Percentiles rank a stretch among this genome's conserved stretches.
These are phyloP conservation scores for Diaporthe vaccinii DNA, from an alignment of 2,329 filamentous ascomycete genomes.

Conservation along the genomic window DNA sequence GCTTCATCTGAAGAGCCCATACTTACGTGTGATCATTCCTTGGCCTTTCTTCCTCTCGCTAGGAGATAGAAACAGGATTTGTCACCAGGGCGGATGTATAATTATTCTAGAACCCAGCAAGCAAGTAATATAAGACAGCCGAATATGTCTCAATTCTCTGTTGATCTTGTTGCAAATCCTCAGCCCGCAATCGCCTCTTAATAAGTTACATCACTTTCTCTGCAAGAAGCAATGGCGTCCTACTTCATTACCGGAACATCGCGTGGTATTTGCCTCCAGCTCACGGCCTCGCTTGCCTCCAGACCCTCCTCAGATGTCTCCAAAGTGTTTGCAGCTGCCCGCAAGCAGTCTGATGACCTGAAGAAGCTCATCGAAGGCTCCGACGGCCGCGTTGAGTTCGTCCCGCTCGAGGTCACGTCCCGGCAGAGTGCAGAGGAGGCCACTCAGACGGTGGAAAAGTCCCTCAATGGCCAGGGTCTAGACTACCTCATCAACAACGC, in stretches of 20 bases:
- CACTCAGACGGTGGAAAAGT: constrained; percentile 49
- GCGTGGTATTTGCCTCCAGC: background rate
- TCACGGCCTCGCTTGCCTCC: background rate
- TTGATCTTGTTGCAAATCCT: background rate
- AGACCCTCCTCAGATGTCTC: background rate
- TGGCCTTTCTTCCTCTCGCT: background rate
- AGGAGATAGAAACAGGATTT: background rate
- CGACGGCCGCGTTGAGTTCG: constrained; percentile 50
- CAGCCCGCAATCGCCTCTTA: background rate
- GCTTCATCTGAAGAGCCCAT: background rate
- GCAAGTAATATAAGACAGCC: background rate
- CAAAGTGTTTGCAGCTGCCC: constrained; percentile 56
- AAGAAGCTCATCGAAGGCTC: constrained; percentile 52
- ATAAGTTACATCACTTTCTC: background rate
- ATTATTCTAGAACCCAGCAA: too few species aligned
- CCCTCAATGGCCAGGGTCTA: constrained; percentile 54
- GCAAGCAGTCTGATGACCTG: constrained; percentile 52
- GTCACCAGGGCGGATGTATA: background rate
- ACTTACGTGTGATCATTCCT: background rate
- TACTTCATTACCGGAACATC: constrained; percentile 12
- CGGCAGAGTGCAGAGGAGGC: constrained; percentile 52
- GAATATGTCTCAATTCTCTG: background rate
- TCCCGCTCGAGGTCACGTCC: constrained; percentile 56
- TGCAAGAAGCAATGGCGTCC: background rate
- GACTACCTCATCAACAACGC: constrained; percentile 53